Evolutionary conservation across 805 yeast species (phyloP).

Genomic region (Saturnispora besseyi): DNA sequence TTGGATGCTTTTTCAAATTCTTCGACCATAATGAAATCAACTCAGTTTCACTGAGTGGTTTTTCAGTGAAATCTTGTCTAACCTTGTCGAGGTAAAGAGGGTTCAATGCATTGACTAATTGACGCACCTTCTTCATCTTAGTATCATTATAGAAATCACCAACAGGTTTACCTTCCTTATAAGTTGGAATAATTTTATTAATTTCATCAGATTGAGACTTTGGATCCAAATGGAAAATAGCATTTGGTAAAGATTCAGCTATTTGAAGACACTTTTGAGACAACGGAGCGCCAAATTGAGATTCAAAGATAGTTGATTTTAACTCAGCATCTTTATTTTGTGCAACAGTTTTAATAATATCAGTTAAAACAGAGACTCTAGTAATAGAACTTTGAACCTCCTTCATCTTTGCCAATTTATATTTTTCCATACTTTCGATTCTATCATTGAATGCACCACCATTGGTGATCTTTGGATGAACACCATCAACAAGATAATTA

Average conservation of each 20-base stretch:
- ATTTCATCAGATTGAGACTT: slow-evolving; percentile 45
- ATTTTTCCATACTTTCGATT: slow-evolving; percentile 20
- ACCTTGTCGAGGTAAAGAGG: slow-evolving; percentile 26
- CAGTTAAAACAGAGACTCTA: slow-evolving; percentile 38
- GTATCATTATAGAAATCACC: slow-evolving; percentile 25
- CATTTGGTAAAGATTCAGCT: slow-evolving; percentile 22
- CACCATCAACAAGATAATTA: slow-evolving; percentile 18
- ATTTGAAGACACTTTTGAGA: slow-evolving; percentile 29
- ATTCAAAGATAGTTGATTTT: slow-evolving; percentile 27
- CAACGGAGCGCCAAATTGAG: slow-evolving; percentile 29
- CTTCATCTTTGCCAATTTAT: slow-evolving; percentile 30
- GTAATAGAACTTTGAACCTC: slow-evolving; percentile 29
- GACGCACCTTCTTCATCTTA: slow-evolving; percentile 26
- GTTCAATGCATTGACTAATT: slow-evolving; percentile 27
- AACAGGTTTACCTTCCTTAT: slow-evolving; percentile 23
- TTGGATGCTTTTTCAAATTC: slow-evolving; percentile 34
- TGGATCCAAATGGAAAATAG: slow-evolving; percentile 19
- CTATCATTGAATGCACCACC: slow-evolving; percentile 16
- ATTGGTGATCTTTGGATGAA: slow-evolving; percentile 14
- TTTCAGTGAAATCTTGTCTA: slow-evolving; percentile 20
- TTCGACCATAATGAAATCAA: slow-evolving; percentile 38
- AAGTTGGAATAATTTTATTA: slow-evolving; percentile 31
- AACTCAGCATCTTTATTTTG: slow-evolving; percentile 13
- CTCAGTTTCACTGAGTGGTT: slow-evolving; percentile 23
- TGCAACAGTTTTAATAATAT: slow-evolving; percentile 30